Evolutionary conservation across 805 yeast species (phyloP).

Genomic region (Lipomyces orientalis): DNA sequence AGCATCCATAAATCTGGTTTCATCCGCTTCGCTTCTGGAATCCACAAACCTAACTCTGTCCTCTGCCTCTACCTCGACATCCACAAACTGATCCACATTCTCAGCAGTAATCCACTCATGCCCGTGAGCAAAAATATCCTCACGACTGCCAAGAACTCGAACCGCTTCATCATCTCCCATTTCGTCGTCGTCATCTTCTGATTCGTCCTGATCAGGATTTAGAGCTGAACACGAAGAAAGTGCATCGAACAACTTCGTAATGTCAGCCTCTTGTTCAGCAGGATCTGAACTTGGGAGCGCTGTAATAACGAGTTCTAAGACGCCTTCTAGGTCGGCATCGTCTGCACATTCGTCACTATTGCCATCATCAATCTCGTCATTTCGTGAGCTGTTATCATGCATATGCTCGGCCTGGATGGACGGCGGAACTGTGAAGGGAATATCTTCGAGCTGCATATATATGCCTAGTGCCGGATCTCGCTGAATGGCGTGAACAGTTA

Average conservation of each 20-base stretch:
- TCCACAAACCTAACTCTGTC: conserved; percentile 15
- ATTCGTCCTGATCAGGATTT: conserved; percentile 1
- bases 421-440: conserved; percentile 12
- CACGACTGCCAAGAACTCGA: not conserved
- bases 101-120: conserved; percentile 36
- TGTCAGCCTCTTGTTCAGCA: conserved; percentile 12
- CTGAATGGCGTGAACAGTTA: conserved; percentile 31
- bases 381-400: not conserved
- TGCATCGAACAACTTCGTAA: conserved; percentile 18
- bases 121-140: conserved; percentile 20
- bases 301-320: not conserved
- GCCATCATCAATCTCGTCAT: conserved; percentile 8
- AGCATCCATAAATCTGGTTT: conserved; percentile 17
- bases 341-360: not conserved
- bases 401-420: not conserved
- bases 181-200: not conserved
- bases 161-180: conserved; percentile 4
- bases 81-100: conserved; percentile 33
- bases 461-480: conserved; percentile 20
- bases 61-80: conserved; percentile 22
- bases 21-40: not conserved
- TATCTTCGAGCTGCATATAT: conserved; percentile 29
- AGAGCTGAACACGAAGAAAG: conserved; percentile 16
- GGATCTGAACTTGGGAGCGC: not conserved
- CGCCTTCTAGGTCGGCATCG: conserved; percentile 6